Base-by-base conservation (phyloP, 2,329 filamentous ascomycete genomes). In the Trichocomaceae sp. region DNA sequence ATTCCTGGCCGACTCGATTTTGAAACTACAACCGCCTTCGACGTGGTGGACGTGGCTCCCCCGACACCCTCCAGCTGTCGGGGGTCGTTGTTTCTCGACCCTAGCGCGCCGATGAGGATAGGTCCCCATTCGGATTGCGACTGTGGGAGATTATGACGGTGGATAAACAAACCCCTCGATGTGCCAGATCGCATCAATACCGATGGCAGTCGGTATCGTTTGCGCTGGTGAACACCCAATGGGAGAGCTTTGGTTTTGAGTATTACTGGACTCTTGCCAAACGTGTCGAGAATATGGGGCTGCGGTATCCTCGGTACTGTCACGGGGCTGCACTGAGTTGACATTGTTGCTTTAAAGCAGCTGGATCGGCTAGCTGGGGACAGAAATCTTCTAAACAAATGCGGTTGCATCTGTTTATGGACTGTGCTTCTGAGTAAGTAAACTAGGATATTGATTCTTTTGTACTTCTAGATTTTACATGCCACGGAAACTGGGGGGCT, bases 11-110 rank as follows among this genome's bases (percentile, higher is more conserved):
- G 68, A 3, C 66, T 60, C 1, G 80, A 77, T 1, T 73, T 74
- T 3, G 77, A 77, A 9, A 89, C 73, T 1, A 89, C 73, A 64
- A 84, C 85, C 20, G 88, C 75, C 66, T 89, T 89, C 52, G 81
- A 85, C 2, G 85, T 80, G 15, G 80, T 83, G 3, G 83, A 85
- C 37, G 84, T 75, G 12, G 84, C 84, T 0, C 81, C 83, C 3
- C 85, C 85, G 68, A 88, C 77, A 17, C 85, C 85, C 64, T 88
- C 77, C 1, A 89, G 79, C 70, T 89, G 86, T 1, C 85, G 76
- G 0, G 51, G 48, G 20, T 63, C 65, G 9, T 57, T 59, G 42
- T 66, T 59, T 12, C 60, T 54, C 1, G 66, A 70, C 2, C 69
- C 69, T 64, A 70, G 67, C 0, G 63, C 64, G 4, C 64, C 62